Evolutionary conservation across 306 rosid species (phyloP), one percentile per base, ranked within the genome.

Genomic region (Vicia villosa): DNA sequence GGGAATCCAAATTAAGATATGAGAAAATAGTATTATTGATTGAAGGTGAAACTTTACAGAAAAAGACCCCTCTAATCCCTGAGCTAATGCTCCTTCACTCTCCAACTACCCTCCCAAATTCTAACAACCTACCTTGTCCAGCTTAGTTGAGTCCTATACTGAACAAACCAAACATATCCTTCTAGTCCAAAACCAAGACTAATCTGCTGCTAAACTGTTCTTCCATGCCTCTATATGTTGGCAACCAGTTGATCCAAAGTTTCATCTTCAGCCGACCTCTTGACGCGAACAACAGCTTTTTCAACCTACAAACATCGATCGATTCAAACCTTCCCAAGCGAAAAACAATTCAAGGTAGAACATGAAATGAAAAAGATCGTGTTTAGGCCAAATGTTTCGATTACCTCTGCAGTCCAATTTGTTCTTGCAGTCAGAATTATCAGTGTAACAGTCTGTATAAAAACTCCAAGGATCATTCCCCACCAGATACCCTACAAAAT

Each of bases 401-500:
- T 66, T 63, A 89, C 96, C 90, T 89, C 91, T 5, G 70, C 74
- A 41, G 56, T 32, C 92, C 92, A 89, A 32, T 89, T 80, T 56
- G 92, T 85, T 73, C 87, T 81, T 15, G 77, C 87, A 8, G 91
- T 87, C 13, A 89, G 65, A 65, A 89, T 46, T 32, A 87, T 76
- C 15, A 85, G 87, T 63, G 83, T 60, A 8, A 66, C 2, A 72
- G 96, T 89, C 78, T 89, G 96, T 72, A 83, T 16, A 64, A 85
- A 40, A 72, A 89, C 92, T 70, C 90, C 96, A 70, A 85, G 64
- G 63, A 89, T 73, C 92, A 86, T 77, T 4, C 91, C 89, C 91
- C 95, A 88, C 90, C 90, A 87, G 52, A 86, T 89, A 3, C 90
- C 96, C 91, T 86, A 72, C 20, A 75, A 60, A 69, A 66, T 21